Evolutionary conservation across 306 rosid genomes (phyloP), one percentile per base, ranked within the genome.

Genomic region (Vigna mungo): DNA sequence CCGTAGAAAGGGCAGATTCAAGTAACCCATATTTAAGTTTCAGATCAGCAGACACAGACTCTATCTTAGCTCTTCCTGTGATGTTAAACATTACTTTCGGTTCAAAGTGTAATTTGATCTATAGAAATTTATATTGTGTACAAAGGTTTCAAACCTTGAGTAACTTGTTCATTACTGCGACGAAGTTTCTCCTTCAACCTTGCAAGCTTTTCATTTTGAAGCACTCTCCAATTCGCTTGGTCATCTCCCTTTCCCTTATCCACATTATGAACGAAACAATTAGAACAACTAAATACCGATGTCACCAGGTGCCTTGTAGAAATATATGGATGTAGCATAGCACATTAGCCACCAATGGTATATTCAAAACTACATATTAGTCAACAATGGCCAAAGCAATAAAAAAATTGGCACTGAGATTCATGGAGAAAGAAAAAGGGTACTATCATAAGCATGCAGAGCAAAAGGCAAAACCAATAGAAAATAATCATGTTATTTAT

Each of bases 161-260:
- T 80, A 72, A 92, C 88, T 74, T 86, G 87, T 61, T 87, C 91
- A 78, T 83, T 88, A 80, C 71, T 84, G 10, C 20, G 82, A 18
- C 52, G 81, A 79, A 85, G 96, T 80, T 82, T 95, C 86, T 89
- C 99, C 96, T 80, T 87, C 86, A 91, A 86, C 75, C 74, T 86
- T 20, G 86, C 80, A 81, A 92, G 93, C 85, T 92, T 95, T 69
- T 95, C 97, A 76, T 87, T 87, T 68, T 88, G 93, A 84, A 89
- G 89, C 72, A 89, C 85, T 78, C 91, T 90, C 97, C 97, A 95
- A 76, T 89, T 88, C 54, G 54, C 84, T 76, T 91, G 97, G 85
- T 92, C 97, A 75, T 95, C 97, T 20, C 89, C 97, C 86, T 88
- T 95, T 64, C 96, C 97, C 99, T 95, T 72, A 39, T 4, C 47